Evolutionary conservation across 345 rosid genomes (phyloP).

Genomic region (Pugionium cornutum): DNA sequence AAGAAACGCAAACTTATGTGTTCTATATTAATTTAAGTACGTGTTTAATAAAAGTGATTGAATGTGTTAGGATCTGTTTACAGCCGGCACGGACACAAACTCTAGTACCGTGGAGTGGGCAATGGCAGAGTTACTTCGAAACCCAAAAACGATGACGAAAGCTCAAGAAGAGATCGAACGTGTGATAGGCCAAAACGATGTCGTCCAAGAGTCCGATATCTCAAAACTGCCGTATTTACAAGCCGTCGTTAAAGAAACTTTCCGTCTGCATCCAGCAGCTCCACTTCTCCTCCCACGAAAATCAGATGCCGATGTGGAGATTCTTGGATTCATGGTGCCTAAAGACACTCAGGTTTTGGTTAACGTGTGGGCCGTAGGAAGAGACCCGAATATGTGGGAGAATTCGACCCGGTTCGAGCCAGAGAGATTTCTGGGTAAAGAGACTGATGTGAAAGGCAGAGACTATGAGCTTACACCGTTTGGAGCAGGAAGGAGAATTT

Average conservation of each 20-base stretch:
- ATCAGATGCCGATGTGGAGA: constrained; percentile 33
- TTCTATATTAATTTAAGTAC: not conserved
- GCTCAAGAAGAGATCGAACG: constrained; percentile 33
- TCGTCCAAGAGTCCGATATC: constrained; percentile 40
- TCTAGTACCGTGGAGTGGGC: constrained; percentile 44
- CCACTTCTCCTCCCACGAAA: constrained; percentile 47
- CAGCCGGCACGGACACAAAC: constrained; percentile 50
- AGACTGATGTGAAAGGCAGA: constrained; percentile 35
- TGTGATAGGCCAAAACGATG: constrained; percentile 38
- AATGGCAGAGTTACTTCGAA: constrained; percentile 37
- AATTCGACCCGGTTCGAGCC: constrained; percentile 38
- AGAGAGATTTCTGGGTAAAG: constrained; percentile 38
- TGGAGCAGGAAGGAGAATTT: constrained; percentile 34
- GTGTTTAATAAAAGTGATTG: not conserved
- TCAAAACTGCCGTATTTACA: constrained; percentile 38
- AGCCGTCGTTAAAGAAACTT: constrained; percentile 46
- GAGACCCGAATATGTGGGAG: constrained; percentile 43
- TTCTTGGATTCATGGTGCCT: constrained; percentile 39
- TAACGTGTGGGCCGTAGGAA: constrained; percentile 44
- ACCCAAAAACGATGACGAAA: constrained; percentile 23
- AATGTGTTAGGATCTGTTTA: constrained; percentile 42
- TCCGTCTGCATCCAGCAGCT: constrained; percentile 49
- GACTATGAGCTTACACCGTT: constrained; percentile 38
- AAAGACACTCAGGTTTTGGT: constrained; percentile 44
- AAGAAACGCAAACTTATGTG: not conserved